Percentiles rank a stretch among this genome's conserved stretches.
Conservation (phyloP, 73 alveolate genomes). For the Loxodes magnus region DNA sequence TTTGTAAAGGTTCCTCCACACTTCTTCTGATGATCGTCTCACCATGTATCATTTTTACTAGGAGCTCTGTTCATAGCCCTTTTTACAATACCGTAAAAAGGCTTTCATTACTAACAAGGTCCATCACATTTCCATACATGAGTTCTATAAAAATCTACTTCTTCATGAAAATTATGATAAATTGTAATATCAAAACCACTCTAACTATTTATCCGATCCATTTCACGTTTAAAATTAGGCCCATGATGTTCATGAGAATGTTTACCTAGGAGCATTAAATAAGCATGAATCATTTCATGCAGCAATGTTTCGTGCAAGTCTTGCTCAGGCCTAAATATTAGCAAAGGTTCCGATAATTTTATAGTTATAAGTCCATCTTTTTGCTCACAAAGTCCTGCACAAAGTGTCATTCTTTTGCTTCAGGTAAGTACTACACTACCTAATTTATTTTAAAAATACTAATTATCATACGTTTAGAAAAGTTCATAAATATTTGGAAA, state of each 20-base stretch:
- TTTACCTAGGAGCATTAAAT: conserved; percentile 26
- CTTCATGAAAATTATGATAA: conserved; percentile 68
- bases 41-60: conserved; percentile 36
- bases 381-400: conserved; percentile 80
- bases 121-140: conserved; percentile 87
- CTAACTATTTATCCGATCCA: conserved; percentile 41
- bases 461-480: conserved; percentile 25
- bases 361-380: conserved; percentile 48
- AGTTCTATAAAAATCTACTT: conserved; percentile 51
- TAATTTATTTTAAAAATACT: conserved; percentile 30
- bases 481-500: conserved; percentile 39
- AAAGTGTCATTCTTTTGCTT: conserved; percentile 72
- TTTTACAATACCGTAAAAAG: conserved; percentile 64
- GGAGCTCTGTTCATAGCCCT: conserved; percentile 51
- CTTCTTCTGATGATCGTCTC: conserved; percentile 34
- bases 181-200: conserved; percentile 58
- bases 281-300: conserved; percentile 94
- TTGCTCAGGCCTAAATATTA: conserved; percentile 50
- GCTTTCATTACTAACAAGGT: conserved; percentile 50
- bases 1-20: conserved; percentile 67
- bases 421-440: conserved; percentile 43
- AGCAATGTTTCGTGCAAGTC: conserved; percentile 65
- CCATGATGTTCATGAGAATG: conserved; percentile 59
- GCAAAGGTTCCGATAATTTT: conserved; percentile 55
- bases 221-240: conserved; percentile 44